Evolutionary conservation across 2,329 filamentous ascomycete genomes (phyloP).

Genomic region (Fusarium circinatum): DNA sequence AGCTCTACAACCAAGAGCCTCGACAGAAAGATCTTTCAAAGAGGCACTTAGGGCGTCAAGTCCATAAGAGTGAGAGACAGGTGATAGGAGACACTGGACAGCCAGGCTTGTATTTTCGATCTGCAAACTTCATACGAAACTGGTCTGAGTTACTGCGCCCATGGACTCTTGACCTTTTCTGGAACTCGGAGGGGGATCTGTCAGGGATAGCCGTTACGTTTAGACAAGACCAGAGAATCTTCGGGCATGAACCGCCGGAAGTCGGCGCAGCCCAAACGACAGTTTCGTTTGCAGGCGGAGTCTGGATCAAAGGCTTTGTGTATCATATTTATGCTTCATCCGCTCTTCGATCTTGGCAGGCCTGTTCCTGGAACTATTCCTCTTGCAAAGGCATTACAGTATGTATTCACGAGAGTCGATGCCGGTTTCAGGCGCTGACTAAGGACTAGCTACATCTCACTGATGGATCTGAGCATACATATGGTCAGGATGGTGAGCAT

Average conservation of each 20-base stretch:
- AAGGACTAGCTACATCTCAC: not conserved
- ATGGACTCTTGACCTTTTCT: not conserved
- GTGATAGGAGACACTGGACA: too few relatives aligned
- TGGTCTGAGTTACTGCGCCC: not conserved
- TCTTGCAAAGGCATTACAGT: not conserved
- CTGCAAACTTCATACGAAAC: too few relatives aligned
- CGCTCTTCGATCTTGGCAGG: rapidly evolving
- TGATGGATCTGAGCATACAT: not conserved
- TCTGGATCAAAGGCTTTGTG: not conserved
- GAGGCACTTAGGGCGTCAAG: rapidly evolving
- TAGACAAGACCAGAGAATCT: not conserved
- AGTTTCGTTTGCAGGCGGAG: rapidly evolving
- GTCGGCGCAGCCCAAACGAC: rapidly evolving
- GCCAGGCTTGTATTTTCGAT: too few relatives aligned
- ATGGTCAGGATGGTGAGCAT: rapidly evolving
- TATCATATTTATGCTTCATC: not conserved
- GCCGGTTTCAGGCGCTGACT: rapidly evolving
- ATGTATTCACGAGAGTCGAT: not conserved
- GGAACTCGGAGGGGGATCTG: not conserved
- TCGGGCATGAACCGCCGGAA: not conserved
- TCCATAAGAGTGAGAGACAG: not conserved
- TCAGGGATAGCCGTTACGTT: rapidly evolving
- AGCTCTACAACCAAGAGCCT: not conserved
- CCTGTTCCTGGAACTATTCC: not conserved
- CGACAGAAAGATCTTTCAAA: not conserved